Base-by-base conservation (phyloP, 495 filamentous ascomycete species). In the Gamarada debralockiae region DNA sequence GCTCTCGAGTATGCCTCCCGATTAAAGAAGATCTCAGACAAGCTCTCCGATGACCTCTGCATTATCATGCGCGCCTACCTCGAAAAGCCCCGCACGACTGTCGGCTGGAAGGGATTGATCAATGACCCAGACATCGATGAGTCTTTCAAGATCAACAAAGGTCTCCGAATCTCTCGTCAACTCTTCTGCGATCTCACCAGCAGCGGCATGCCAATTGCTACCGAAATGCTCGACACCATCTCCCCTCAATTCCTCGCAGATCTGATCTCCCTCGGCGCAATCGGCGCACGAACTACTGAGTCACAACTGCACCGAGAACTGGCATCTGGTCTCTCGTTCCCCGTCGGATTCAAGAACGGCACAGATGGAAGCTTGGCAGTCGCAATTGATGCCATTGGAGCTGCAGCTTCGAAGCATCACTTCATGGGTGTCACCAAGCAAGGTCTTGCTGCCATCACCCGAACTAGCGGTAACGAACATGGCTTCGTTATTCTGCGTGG, bases 371-470 rank as follows among this genome's bases (percentile, higher is more conserved):
- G 85, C 62, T 71, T 98, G 45, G 82, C 79, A 20, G 92, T 98
- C n/a, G 91, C 92, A 36, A 92, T 98, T 57, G 93, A 98, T 64
- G 93, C 93, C 40, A 95, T 97, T 55, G 92, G 95, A 50, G 84
- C 90, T 7, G 93, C 93, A 2, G 85, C 89, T 25, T 83, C 91
- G 54, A 87, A 87, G 60, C 93, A 98, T 72, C 90, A 95, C 70
- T 98, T 98, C 78, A 90, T 98, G 78, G 92, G 92, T 68, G 95
- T 98, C 37, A 98, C 95, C n/a, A 98, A 97, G 77, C 90, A 96
- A 68, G 93, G 93, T 27, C 76, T 97, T 51, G 93, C 93, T 10
- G 90, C 93, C 27, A 98, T 98, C 61, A 97, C 92, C 31, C 81
- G 88, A 60, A 98, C 93, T 2, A 78, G 73, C 18, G 93, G 93